Percentiles rank a stretch among this genome's conserved stretches.
phyloP scores from a whole-genome alignment of 2,329 filamentous ascomycete species.

The Paradendryphiella salina region DNA sequence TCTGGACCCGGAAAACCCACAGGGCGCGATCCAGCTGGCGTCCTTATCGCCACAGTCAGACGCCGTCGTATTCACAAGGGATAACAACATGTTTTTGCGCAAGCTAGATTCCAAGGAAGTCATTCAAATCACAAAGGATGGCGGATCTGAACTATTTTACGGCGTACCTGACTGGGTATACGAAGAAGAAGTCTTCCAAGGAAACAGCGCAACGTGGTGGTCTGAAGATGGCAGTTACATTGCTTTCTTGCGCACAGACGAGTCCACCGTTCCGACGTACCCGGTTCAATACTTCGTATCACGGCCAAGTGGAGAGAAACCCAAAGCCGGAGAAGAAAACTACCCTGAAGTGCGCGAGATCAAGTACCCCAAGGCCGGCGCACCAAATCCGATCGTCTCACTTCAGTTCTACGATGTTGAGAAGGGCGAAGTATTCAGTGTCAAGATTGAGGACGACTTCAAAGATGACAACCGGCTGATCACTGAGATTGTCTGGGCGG shows the following conservation, averaged over 20 bases:
- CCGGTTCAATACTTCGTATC: conserved; percentile 93
- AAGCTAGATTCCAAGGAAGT: conserved; percentile 64
- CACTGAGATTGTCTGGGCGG: conserved; percentile 90
- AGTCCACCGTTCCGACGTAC: conserved; percentile 87
- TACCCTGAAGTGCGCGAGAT: conserved; percentile 91
- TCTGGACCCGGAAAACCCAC: conserved; percentile 69
- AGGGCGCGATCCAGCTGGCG: conserved; percentile 76
- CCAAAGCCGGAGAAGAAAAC: conserved; percentile 72
- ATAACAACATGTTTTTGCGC: conserved; percentile 89
- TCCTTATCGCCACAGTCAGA: conserved; percentile 88
- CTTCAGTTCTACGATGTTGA: conserved; percentile 85
- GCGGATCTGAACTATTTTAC: conserved; percentile 87
- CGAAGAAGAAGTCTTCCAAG: conserved; percentile 79
- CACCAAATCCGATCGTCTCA: conserved; percentile 88
- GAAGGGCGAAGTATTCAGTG: conserved; percentile 75
- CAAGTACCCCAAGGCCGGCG: conserved; percentile 96
- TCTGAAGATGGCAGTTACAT: conserved; percentile 85
- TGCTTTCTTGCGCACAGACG: conserved; percentile 91
- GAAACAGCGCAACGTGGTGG: conserved; percentile 92
- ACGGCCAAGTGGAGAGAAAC: conserved; percentile 73
- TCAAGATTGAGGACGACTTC: conserved; percentile 78
- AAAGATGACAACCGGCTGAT: conserved; percentile 81
- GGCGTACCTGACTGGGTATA: conserved; percentile 98
- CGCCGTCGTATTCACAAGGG: conserved; percentile 82
- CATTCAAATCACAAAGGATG: conserved; percentile 79